Conservation (phyloP, 495 filamentous ascomycete genomes). For the Penicillium longicatenatum region DNA sequence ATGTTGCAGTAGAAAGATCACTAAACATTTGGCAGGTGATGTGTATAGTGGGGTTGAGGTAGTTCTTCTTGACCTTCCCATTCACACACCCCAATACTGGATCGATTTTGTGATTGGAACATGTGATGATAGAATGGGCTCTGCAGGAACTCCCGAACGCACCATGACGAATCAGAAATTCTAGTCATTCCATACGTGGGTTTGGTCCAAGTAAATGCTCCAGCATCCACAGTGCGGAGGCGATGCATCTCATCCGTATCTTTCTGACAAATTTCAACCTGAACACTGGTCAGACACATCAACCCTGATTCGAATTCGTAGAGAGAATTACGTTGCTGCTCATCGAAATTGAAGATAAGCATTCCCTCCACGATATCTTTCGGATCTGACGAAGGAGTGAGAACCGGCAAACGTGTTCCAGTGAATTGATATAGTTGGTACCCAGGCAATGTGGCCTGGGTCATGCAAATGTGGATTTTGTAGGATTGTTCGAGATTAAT, state of each 20-base stretch:
- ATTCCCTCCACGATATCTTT: conserved; percentile 27
- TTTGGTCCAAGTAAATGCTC: conserved; percentile 24
- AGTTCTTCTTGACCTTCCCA: background rate
- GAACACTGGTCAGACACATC: conserved; percentile 22
- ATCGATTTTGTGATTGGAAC: conserved; percentile 15
- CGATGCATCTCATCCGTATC: conserved; percentile 9
- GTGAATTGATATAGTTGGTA: conserved; percentile 21
- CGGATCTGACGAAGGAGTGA: conserved; percentile 19
- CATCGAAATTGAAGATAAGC: conserved; percentile 30
- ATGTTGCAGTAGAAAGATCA: too few species aligned
- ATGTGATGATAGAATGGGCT: conserved; percentile 26
- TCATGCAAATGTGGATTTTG: conserved; percentile 26
- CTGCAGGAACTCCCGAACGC: conserved; percentile 22
- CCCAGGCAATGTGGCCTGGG: conserved; percentile 24
- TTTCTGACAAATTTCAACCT: conserved; percentile 23
- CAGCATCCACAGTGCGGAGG: conserved; percentile 22
- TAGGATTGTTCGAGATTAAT: conserved; percentile 16
- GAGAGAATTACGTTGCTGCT: conserved; percentile 25
- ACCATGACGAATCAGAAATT: conserved; percentile 18
- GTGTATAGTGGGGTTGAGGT: background rate
- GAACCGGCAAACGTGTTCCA: conserved; percentile 20
- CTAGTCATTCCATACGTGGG: conserved; percentile 14
- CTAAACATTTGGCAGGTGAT: background rate
- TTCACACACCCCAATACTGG: background rate
- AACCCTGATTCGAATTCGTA: conserved; percentile 28